Base-by-base conservation (phyloP, 177 flowering plant genomes). In the Tripterygium wilfordii region DNA sequence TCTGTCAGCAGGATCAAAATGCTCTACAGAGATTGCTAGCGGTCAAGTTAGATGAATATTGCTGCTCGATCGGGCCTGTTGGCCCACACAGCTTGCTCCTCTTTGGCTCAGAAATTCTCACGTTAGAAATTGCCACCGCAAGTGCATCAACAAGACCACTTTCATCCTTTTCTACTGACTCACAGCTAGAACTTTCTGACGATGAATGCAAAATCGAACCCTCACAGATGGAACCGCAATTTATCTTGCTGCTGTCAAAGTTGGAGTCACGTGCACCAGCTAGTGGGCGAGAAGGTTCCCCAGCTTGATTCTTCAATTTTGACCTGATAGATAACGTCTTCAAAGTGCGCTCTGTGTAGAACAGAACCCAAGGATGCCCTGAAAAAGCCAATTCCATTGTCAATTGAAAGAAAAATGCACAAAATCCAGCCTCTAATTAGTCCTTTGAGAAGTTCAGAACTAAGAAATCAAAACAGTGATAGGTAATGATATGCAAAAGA, bases 321-420 rank as follows among this genome's bases (percentile, higher is more conserved):
- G 78, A 62, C 58, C 80, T 80, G 48, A 72, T 36, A 6, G 76
- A 51, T 19, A 76, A 33, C 35, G 77, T 51, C 69, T 67, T 84
- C 39, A 79, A 42, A 3, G 72, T 56, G 17, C 71, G 74, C 22
- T 80, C 96, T 1, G 96, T 92, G 74, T 88, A 69, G 60, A 86
- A 80, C 49, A 80, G 35, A 48, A 92, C 73, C 96, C 96, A 92
- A 16, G 96, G 96, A 63, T 92, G 96, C 12, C 79, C 98, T 92
- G 85, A 43, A 64, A 60, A 19, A 42, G 52, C 25, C 25, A 29
- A 21, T 17, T 30, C 21, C 14, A 45, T 35, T 27, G 9, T 6
- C 42, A 46, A 1, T 12, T 40, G 21, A 12, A 6, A 2, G 14
- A n/a, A 4, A 15, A 36, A n/a, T n/a, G n/a, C n/a, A n/a, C n/a